These are phyloP conservation scores for Neofusicoccum sp. DNA, from an alignment of 2,329 filamentous ascomycete genomes.

Conservation along the genomic window DNA sequence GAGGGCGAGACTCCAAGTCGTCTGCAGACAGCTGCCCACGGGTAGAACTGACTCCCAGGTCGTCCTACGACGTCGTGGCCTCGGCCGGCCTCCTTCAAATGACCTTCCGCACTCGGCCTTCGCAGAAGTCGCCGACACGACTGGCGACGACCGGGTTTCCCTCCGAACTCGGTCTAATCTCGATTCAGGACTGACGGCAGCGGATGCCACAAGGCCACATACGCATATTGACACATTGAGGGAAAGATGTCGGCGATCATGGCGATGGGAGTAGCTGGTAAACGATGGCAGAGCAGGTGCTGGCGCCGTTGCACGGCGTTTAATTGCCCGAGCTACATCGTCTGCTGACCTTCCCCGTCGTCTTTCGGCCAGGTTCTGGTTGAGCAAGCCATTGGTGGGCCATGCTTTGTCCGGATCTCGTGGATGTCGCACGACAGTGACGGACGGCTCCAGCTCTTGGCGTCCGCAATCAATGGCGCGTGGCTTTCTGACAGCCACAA, in stretches of 20 bases:
- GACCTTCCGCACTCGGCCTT: neutral
- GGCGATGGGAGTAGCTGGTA: neutral
- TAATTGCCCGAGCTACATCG: conserved; percentile 8
- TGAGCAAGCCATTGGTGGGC: conserved; percentile 3
- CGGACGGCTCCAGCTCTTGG: conserved; percentile 15
- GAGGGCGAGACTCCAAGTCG: too few relatives aligned
- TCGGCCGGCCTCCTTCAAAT: neutral
- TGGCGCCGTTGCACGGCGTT: conserved; percentile 7
- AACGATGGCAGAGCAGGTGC: conserved; percentile 1
- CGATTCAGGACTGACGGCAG: neutral
- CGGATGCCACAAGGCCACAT: neutral
- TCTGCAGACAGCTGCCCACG: neutral
- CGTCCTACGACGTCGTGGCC: neutral
- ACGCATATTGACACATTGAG: conserved; percentile 2
- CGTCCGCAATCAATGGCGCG: conserved; percentile 9
- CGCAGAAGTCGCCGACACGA: neutral
- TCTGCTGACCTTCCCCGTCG: conserved; percentile 14
- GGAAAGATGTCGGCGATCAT: neutral
- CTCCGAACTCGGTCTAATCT: neutral
- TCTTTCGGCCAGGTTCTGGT: neutral
- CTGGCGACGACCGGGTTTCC: neutral
- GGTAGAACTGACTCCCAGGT: neutral
- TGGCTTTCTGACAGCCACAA: conserved; percentile 11
- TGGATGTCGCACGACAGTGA: conserved; percentile 16
- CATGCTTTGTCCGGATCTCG: neutral